Conservation (phyloP, 371 early-diverging fungal genomes). For the Mucor irregularis region DNA sequence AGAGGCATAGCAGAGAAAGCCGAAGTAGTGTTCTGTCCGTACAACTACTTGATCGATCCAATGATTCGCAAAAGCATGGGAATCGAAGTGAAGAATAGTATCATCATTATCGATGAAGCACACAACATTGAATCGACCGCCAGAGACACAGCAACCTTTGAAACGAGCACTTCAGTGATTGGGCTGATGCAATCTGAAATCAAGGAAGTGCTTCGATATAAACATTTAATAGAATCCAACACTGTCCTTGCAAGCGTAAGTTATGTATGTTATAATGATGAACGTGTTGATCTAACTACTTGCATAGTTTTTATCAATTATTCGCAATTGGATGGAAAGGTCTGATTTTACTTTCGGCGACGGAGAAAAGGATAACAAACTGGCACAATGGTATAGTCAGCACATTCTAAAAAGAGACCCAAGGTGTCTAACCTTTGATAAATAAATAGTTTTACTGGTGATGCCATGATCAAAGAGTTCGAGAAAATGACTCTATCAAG, state of each 20-base stretch:
- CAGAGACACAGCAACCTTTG: constrained; percentile 52
- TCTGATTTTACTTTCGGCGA: background rate
- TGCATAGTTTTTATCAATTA: background rate
- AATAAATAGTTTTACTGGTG: too few relatives aligned
- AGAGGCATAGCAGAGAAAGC: constrained; percentile 62
- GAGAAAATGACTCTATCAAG: too few relatives aligned
- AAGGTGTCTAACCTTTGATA: too few relatives aligned
- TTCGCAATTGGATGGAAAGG: background rate
- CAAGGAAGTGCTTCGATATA: background rate
- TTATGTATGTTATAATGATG: too few relatives aligned
- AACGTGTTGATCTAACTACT: too few relatives aligned
- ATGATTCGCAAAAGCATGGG: constrained; percentile 57
- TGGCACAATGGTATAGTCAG: too few relatives aligned
- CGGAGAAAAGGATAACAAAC: background rate
- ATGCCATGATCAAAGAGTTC: too few relatives aligned
- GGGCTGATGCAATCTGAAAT: background rate
- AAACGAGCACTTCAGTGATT: constrained; percentile 6
- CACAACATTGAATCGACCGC: constrained; percentile 61
- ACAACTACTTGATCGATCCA: constrained; percentile 89
- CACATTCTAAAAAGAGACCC: background rate
- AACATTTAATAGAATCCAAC: background rate
- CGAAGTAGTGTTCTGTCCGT: constrained; percentile 88
- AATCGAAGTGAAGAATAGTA: constrained; percentile 57
- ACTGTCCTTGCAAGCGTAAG: background rate
- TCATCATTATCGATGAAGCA: constrained; percentile 90